phyloP scores from a whole-genome alignment of 2,329 filamentous ascomycete genomes.

The Alternaria sp. region DNA sequence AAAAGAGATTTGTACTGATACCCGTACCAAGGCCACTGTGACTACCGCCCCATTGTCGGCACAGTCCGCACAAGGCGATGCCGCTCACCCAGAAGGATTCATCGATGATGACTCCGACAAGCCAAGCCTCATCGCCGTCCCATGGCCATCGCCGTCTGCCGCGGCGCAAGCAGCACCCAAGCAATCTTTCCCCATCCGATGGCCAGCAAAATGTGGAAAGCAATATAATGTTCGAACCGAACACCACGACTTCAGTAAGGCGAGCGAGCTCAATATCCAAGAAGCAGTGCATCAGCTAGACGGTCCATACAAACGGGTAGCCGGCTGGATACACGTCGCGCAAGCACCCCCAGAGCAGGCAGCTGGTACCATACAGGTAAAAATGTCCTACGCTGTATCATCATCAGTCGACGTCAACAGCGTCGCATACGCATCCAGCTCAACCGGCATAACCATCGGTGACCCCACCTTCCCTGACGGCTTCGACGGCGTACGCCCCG shows the following conservation, averaged over 20 bases:
- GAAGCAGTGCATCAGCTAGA: constrained; percentile 45
- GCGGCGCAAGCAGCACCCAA: constrained; percentile 18
- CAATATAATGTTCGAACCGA: constrained; percentile 46
- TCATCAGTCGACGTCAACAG: constrained; percentile 40
- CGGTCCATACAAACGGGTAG: constrained; percentile 45
- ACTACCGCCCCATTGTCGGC: constrained; percentile 12
- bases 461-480: constrained; percentile 35
- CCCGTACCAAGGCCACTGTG: constrained; percentile 5
- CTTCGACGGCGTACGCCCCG: constrained; percentile 34
- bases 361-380: constrained; percentile 47
- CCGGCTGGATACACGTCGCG: constrained; percentile 52
- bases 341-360: constrained; percentile 47
- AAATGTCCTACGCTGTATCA: constrained; percentile 51
- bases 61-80: constrained; percentile 23
- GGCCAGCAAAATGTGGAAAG: constrained; percentile 46
- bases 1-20: constrained; percentile 8
- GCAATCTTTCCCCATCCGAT: constrained; percentile 46
- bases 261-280: constrained; percentile 36
- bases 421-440: constrained; percentile 39
- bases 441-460: constrained; percentile 38
- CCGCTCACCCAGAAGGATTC: constrained; percentile 21
- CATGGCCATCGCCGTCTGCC: constrained; percentile 27
- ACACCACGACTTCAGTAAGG: constrained; percentile 38
- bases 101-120: constrained; percentile 26
- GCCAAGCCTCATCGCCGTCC: constrained; percentile 20